Evolutionary conservation across 495 filamentous ascomycete genomes (phyloP).

Genomic region (Penicillium verhagenii): DNA sequence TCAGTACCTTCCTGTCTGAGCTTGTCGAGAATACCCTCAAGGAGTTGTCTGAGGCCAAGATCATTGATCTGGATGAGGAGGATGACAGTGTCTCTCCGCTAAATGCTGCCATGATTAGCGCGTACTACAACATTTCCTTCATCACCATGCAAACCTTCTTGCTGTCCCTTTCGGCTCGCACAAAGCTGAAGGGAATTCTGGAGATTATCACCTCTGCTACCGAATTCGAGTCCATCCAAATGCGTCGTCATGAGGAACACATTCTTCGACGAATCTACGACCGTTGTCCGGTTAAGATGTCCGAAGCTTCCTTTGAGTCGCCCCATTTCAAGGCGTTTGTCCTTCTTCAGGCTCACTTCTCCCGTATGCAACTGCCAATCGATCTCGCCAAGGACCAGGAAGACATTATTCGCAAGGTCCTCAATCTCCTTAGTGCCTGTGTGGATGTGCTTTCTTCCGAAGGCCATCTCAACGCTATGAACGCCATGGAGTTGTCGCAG

Average conservation of each 20-base stretch:
- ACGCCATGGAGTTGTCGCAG: constrained; percentile 98
- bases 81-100: constrained; percentile 87
- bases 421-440: constrained; percentile 84
- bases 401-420: constrained; percentile 76
- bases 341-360: constrained; percentile 95
- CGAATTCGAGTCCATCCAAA: constrained; percentile 94
- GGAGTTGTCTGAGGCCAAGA: constrained; percentile 89
- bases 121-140: constrained; percentile 99
- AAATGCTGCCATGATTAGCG: constrained; percentile 95
- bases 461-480: constrained; percentile 94
- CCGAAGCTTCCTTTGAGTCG: constrained; percentile 78
- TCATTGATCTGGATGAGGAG: constrained; percentile 95
- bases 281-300: constrained; percentile 91
- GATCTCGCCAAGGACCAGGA: constrained; percentile 98
- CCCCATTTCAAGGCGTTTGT: constrained; percentile 99
- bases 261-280: constrained; percentile 92
- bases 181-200: constrained; percentile 92
- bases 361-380: constrained; percentile 89
- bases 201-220: constrained; percentile 97
- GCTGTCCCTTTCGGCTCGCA: constrained; percentile 84
- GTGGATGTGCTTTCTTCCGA: constrained; percentile 97
- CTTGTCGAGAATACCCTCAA: constrained; percentile 90
- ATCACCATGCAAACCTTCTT: constrained; percentile 99
- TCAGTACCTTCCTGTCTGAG: constrained; percentile 93
- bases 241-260: constrained; percentile 87